Percentiles rank a stretch among this genome's conserved stretches.
Evolutionary conservation across 257 asterid species (phyloP).

Genomic region (Nicotiana sylvestris): DNA sequence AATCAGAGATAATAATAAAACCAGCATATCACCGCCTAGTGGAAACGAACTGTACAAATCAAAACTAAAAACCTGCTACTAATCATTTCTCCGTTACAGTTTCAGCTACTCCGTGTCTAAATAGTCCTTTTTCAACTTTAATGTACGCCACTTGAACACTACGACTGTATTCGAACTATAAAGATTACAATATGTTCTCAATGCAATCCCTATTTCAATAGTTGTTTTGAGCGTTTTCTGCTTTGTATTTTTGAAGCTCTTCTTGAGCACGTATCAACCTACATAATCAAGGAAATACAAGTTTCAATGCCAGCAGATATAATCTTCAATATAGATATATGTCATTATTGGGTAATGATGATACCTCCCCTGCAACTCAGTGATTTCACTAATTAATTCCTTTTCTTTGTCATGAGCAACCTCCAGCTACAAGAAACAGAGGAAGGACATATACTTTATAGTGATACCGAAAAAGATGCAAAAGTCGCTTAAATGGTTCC

Average conservation of each 20-base stretch:
- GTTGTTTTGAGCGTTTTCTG: constrained; percentile 42
- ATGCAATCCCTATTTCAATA: constrained; percentile 14
- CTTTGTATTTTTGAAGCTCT: constrained; percentile 62
- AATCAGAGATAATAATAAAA: constrained; percentile 7
- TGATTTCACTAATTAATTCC: constrained; percentile 62
- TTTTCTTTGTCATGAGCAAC: constrained; percentile 76
- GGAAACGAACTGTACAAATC: constrained; percentile 12
- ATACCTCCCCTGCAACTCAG: constrained; percentile 79
- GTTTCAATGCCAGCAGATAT: neutral
- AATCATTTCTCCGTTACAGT: neutral
- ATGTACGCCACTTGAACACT: neutral
- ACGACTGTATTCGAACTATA: neutral
- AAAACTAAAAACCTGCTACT: neutral
- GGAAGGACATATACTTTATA: neutral
- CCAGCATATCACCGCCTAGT: constrained; percentile 15
- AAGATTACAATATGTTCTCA: neutral
- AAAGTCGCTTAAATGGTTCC: neutral
- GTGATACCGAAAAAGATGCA: neutral
- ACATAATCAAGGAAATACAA: neutral
- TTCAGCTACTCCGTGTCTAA: constrained; percentile 11
- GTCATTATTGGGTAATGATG: neutral
- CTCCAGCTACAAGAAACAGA: constrained; percentile 52
- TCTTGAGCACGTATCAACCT: constrained; percentile 53
- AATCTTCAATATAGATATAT: neutral
- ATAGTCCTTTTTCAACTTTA: neutral